Percentiles rank a stretch among this genome's conserved stretches.
These are phyloP conservation scores for Linnemannia exigua DNA, from an alignment of 192 early-diverging fungal species.

Conservation along the genomic window DNA sequence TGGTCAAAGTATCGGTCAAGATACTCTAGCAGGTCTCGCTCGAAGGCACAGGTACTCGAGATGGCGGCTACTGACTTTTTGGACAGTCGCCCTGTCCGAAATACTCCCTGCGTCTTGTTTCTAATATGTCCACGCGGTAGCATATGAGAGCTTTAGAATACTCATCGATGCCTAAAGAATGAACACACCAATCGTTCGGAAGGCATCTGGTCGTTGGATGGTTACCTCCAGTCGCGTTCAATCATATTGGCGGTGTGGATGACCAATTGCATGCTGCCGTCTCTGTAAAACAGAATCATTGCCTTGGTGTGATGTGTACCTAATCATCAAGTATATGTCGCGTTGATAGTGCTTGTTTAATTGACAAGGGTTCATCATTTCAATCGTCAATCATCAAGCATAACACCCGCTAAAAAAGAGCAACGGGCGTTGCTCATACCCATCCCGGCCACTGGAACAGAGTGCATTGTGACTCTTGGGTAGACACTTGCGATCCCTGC, in stretches of 20 bases:
- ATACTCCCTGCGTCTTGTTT: constrained; percentile 72
- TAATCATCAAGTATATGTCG: constrained; percentile 2
- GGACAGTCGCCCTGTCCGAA: constrained; percentile 59
- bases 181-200: neutral
- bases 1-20: constrained; percentile 58
- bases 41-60: constrained; percentile 60
- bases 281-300: constrained; percentile 69
- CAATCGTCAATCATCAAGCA: neutral
- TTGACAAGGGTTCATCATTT: neutral
- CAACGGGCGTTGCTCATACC: constrained; percentile 23
- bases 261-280: constrained; percentile 61
- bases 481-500: neutral
- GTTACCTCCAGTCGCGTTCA: constrained; percentile 71
- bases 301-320: constrained; percentile 77
- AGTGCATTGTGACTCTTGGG: constrained; percentile 23
- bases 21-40: constrained; percentile 68
- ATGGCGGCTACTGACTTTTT: constrained; percentile 39
- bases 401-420: neutral
- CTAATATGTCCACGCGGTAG: constrained; percentile 15
- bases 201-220: neutral
- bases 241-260: constrained; percentile 79
- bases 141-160: neutral
- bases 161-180: neutral
- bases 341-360: neutral
- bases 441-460: constrained; percentile 37